phyloP scores from a whole-genome alignment of 2,329 filamentous ascomycete species.

The Calonectria henricotiae region DNA sequence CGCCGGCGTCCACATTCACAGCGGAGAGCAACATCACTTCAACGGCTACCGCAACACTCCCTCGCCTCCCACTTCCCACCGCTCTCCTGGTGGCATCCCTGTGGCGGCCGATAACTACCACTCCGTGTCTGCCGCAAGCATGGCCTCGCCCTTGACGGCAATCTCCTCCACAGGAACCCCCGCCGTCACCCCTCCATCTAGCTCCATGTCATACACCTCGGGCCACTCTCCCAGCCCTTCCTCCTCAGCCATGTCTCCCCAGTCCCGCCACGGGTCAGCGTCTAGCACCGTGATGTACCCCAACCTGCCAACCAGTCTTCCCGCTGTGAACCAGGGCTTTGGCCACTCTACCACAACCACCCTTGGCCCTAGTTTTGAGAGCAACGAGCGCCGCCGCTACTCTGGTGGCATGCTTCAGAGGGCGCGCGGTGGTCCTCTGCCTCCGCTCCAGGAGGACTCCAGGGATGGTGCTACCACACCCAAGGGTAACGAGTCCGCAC shows the following conservation, averaged over 20 bases:
- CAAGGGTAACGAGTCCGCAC: conserved; percentile 62
- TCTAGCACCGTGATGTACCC: conserved; percentile 80
- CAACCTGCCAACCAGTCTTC: conserved; percentile 71
- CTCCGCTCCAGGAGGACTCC: conserved; percentile 57
- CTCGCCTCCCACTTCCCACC: conserved; percentile 65
- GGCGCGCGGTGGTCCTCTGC: conserved; percentile 65
- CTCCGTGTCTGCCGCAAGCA: conserved; percentile 68
- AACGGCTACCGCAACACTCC: conserved; percentile 73
- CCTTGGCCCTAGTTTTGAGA: conserved; percentile 78
- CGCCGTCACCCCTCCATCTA: conserved; percentile 83
- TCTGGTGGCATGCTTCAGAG: conserved; percentile 79
- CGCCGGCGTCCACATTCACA: conserved; percentile 83
- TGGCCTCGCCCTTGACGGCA: conserved; percentile 74
- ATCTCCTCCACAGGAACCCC: conserved; percentile 79
- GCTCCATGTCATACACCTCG: conserved; percentile 83
- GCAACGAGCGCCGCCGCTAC: conserved; percentile 76
- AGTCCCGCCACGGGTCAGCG: conserved; percentile 73
- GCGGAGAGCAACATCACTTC: conserved; percentile 75
- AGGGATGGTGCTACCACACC: conserved; percentile 62
- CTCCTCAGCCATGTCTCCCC: conserved; percentile 79
- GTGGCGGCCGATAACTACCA: conserved; percentile 59
- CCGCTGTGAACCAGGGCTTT: conserved; percentile 79
- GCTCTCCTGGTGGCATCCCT: conserved; percentile 56
- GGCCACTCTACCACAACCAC: conserved; percentile 80
- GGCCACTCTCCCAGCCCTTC: conserved; percentile 83